Evolutionary conservation across 2,329 filamentous ascomycete species (phyloP).

Genomic region (Leptographium wingfieldii): DNA sequence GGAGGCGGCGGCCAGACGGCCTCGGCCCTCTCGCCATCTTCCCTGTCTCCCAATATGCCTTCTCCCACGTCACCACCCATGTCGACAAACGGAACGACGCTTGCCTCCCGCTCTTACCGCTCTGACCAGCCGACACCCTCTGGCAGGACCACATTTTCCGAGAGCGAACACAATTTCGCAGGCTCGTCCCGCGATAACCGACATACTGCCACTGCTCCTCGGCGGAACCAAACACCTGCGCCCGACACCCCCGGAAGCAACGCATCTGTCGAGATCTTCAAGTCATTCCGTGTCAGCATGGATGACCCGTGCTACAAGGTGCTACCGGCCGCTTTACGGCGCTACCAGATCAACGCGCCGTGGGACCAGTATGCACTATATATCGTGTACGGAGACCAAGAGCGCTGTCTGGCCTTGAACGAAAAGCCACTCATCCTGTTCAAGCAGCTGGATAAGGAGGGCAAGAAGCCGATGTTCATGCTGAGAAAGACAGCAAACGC

Average conservation of each 20-base stretch:
- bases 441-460: constrained; percentile 93
- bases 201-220: constrained; percentile 25
- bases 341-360: constrained; percentile 96
- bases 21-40: constrained; percentile 38
- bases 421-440: constrained; percentile 93
- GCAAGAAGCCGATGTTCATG: constrained; percentile 99
- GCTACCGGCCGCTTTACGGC: constrained; percentile 84
- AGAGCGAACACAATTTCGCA: constrained; percentile 31
- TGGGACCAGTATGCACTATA: constrained; percentile 97
- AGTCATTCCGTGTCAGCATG: constrained; percentile 94
- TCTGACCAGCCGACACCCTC: constrained; percentile 43
- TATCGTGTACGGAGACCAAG: constrained; percentile 97
- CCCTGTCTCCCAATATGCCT: constrained; percentile 53
- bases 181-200: constrained; percentile 22
- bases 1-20: constrained; percentile 40
- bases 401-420: constrained; percentile 80
- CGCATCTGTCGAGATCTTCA: constrained; percentile 85
- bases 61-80: constrained; percentile 57
- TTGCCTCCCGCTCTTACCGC: constrained; percentile 49
- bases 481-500: constrained; percentile 55
- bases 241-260: constrained; percentile 48
- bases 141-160: constrained; percentile 41
- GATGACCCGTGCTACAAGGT: constrained; percentile 98
- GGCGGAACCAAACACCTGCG: constrained; percentile 48
- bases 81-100: constrained; percentile 34